Conservation (phyloP, 208 protist genomes). For the Wallacemonas sp. region DNA sequence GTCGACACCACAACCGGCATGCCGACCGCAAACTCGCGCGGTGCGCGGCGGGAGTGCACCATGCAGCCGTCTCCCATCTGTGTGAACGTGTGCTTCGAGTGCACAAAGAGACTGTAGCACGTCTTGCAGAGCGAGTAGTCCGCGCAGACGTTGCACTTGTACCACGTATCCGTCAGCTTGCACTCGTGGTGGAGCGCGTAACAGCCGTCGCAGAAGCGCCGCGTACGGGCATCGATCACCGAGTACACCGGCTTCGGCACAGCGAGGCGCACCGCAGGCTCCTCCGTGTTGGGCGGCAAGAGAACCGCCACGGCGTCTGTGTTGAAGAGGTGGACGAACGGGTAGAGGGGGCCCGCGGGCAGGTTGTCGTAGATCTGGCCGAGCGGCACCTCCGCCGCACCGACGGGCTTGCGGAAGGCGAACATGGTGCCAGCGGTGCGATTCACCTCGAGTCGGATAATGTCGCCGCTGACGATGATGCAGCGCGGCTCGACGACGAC, state of each 20-base stretch:
- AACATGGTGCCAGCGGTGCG: constrained; percentile 75
- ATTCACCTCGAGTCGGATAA: constrained; percentile 82
- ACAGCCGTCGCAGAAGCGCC: constrained; percentile 79
- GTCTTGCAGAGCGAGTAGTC: constrained; percentile 85
- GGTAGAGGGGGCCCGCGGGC: constrained; percentile 65
- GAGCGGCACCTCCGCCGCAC: constrained; percentile 70
- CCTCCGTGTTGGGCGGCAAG: constrained; percentile 53
- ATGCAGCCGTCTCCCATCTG: constrained; percentile 68
- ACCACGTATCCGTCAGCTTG: constrained; percentile 57
- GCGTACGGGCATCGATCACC: constrained; percentile 44
- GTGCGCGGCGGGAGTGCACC: constrained; percentile 56
- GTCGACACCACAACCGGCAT: constrained; percentile 79
- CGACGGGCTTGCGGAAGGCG: constrained; percentile 83
- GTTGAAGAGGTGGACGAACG: constrained; percentile 91
- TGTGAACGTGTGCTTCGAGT: constrained; percentile 89
- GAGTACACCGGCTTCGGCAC: constrained; percentile 76
- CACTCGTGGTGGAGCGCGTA: constrained; percentile 55
- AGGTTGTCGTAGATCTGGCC: constrained; percentile 87
- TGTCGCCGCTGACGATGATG: constrained; percentile 90
- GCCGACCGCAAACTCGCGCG: constrained; percentile 39
- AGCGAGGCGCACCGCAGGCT: constrained; percentile 60
- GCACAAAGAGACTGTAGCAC: constrained; percentile 78
- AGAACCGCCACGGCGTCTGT: constrained; percentile 88
- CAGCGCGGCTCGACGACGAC: constrained; percentile 76
- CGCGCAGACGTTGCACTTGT: constrained; percentile 91